phyloP scores from a whole-genome alignment of 1,139 yeast genomes.

The Protomyces pachydermus region DNA sequence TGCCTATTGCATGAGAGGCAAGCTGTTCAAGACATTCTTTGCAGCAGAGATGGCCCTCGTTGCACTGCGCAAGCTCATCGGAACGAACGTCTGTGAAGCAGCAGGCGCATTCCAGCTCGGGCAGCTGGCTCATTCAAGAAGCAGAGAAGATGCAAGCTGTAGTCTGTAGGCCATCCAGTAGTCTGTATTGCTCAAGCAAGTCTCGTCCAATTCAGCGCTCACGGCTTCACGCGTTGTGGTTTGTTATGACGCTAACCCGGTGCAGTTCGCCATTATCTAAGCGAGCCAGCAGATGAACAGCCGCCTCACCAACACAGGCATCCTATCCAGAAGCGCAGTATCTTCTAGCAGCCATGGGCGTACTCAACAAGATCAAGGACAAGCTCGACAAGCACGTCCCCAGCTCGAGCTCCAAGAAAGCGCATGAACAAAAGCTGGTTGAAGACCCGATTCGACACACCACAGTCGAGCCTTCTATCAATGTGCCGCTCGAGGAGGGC shows the following conservation, averaged over 20 bases:
- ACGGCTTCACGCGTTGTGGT: too few relatives aligned
- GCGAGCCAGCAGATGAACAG: too few relatives aligned
- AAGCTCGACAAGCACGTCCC: conserved; percentile 12
- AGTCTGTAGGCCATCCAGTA: too few relatives aligned
- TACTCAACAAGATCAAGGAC: conserved; percentile 17
- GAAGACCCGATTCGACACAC: not conserved
- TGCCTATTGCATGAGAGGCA: not conserved
- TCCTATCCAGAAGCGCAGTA: not conserved
- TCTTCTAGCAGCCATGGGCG: conserved; percentile 7
- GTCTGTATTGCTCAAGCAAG: too few relatives aligned
- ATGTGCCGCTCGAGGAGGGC: conserved; percentile 18
- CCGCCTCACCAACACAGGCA: too few relatives aligned
- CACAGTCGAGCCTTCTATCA: conserved; percentile 19
- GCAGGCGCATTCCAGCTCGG: not conserved
- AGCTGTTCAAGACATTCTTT: not conserved
- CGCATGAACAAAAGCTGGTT: conserved; percentile 1
- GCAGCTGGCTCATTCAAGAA: not conserved
- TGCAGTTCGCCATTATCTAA: too few relatives aligned
- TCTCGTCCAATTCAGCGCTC: too few relatives aligned
- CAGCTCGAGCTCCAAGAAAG: not conserved
- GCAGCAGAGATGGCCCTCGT: not conserved
- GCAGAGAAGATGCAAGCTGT: too few relatives aligned
- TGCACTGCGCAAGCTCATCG: not conserved
- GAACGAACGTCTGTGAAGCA: not conserved
- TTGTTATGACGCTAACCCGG: too few relatives aligned